Evolutionary conservation across 2,329 filamentous ascomycete genomes (phyloP).

Genomic region (Xylariomycetidae sp.): DNA sequence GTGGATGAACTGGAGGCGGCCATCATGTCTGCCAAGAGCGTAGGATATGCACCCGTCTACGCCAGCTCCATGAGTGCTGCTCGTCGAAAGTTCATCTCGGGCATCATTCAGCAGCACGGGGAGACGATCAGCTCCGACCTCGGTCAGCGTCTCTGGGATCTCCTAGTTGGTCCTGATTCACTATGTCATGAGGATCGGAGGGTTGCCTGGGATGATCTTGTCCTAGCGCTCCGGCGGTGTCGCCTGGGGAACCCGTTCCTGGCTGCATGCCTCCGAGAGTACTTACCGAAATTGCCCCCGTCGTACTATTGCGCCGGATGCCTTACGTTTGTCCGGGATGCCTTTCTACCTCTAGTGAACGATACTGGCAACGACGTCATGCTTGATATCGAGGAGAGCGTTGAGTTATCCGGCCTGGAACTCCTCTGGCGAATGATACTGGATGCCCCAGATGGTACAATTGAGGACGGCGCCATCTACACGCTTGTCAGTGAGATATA

Average conservation of each 20-base stretch:
- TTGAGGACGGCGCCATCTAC: slow-evolving; percentile 63
- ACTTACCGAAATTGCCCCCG: slow-evolving; percentile 52
- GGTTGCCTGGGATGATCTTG: slow-evolving; percentile 63
- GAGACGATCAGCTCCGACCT: slow-evolving; percentile 58
- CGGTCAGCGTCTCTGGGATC: slow-evolving; percentile 62
- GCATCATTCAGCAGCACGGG: slow-evolving; percentile 52
- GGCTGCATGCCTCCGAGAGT: slow-evolving; percentile 44
- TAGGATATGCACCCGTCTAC: slow-evolving; percentile 38
- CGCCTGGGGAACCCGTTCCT: slow-evolving; percentile 51
- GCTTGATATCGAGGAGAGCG: slow-evolving; percentile 45
- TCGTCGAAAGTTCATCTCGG: slow-evolving; percentile 51
- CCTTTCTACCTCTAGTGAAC: slow-evolving; percentile 41
- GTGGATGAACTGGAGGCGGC: slow-evolving; percentile 59
- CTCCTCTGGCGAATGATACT: slow-evolving; percentile 81
- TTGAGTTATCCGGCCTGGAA: slow-evolving; percentile 53
- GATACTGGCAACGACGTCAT: slow-evolving; percentile 37
- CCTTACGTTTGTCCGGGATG: slow-evolving; percentile 55
- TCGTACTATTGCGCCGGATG: slow-evolving; percentile 54
- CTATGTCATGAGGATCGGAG: slow-evolving; percentile 55
- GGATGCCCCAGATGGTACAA: slow-evolving; percentile 55
- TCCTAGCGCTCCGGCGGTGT: slow-evolving; percentile 36
- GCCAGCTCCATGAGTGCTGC: slow-evolving; percentile 43
- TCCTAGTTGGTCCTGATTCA: slow-evolving; percentile 61
- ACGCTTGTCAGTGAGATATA: slow-evolving; percentile 68
- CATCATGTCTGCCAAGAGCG: slow-evolving; percentile 33